Evolutionary conservation across 345 rosid species (phyloP), one percentile per base, ranked within the genome.

Genomic region (Stellera chamaejasme): DNA sequence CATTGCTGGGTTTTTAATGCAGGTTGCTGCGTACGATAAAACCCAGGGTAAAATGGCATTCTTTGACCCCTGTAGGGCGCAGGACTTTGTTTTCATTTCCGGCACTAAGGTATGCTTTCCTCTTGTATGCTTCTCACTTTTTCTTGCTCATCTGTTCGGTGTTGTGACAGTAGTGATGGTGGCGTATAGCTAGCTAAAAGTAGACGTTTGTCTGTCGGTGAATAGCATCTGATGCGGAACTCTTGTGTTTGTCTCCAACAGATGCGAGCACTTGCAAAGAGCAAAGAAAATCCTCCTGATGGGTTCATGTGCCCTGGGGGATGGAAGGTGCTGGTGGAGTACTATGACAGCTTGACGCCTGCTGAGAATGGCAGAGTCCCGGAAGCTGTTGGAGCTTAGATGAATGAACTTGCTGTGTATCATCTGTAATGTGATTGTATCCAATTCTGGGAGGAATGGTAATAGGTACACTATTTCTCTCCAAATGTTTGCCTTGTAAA

Each of bases 301-400:
- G 98, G 98, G 43, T 92, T 92, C 73, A 88, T 92, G 98, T 92
- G 98, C 69, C 94, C 97, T 10, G 83, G 91, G 43, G 97, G 98
- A 28, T 92, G 98, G 98, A 49, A 92, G 66, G 96, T 90, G 66
- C 66, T 87, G 75, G 96, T 85, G 0, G 97, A 90, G 10, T 87
- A 87, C 77, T 90, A 90, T 4, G 96, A 81, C 56, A 84, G 95
- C 63, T 65, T 88, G 65, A 54, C 80, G 19, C 75, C 81, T 0
- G 63, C 81, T 0, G 77, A 57, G 65, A 79, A 54, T 50, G 89
- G 78, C 53, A 80, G 72, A 67, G 64, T 80, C 42, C 79, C 80
- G 0, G 82, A 79, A 72, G 77, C 82, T 26, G 82, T 90, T 69
- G 66, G 78, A 6, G 94, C 75, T 52, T 90, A 83, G 72, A 58